phyloP scores from a whole-genome alignment of 805 yeast species.

The Wickerhamomyces kurtzmanii region DNA sequence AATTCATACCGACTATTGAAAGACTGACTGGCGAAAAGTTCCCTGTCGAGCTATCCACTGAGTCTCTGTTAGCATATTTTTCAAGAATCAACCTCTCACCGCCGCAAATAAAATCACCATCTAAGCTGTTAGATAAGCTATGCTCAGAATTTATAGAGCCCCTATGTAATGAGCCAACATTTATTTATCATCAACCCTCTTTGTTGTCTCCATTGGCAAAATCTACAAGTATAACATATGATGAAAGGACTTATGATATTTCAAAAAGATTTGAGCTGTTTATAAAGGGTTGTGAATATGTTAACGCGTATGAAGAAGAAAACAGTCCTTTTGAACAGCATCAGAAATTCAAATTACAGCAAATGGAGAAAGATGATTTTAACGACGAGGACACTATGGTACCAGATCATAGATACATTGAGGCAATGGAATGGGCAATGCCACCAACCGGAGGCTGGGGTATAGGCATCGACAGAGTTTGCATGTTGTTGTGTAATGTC shows the following conservation, averaged over 20 bases:
- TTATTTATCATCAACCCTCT: constrained; percentile 78
- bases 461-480: constrained; percentile 81
- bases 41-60: constrained; percentile 34
- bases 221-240: constrained; percentile 28
- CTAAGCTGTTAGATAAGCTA: constrained; percentile 55
- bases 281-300: constrained; percentile 70
- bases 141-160: constrained; percentile 59
- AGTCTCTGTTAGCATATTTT: constrained; percentile 31
- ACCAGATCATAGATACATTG: constrained; percentile 65
- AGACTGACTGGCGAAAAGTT: constrained; percentile 34
- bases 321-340: constrained; percentile 73
- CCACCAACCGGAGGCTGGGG: constrained; percentile 99
- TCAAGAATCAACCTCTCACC: constrained; percentile 9
- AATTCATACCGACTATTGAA: constrained; percentile 62
- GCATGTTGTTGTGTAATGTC: constrained; percentile 63
- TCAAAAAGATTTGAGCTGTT: constrained; percentile 81
- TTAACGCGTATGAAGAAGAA: constrained; percentile 95
- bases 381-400: constrained; percentile 54
- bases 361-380: constrained; percentile 30
- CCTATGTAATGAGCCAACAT: constrained; percentile 51
- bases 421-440: constrained; percentile 82
- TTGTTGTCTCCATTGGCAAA: constrained; percentile 84
- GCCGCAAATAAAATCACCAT: constrained; percentile 35
- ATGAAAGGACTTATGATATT: constrained; percentile 22
- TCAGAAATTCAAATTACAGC: constrained; percentile 54